A percentile compares a stretch with the other conserved stretches of the same genome.
phyloP scores from a whole-genome alignment of 2,329 filamentous ascomycete species.

The Colletotrichum tamarilloi region DNA sequence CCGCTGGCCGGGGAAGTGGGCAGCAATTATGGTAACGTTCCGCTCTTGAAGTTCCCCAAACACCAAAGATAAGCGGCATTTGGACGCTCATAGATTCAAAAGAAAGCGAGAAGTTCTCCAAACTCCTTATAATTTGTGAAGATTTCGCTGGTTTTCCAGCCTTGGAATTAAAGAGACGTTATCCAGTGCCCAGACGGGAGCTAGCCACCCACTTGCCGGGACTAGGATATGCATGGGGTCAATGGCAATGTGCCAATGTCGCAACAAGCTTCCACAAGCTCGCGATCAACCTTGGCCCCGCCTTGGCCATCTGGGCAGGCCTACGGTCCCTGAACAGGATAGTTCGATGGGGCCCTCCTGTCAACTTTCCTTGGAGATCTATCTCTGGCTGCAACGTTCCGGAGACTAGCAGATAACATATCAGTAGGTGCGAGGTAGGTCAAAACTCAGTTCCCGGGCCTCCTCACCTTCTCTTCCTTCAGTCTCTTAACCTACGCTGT shows the following conservation, averaged over 20 bases:
- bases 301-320: conserved; percentile 12
- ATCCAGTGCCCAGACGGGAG: neutral
- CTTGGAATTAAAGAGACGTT: neutral
- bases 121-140: neutral
- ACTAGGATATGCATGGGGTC: neutral
- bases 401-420: neutral
- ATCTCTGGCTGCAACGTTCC: neutral
- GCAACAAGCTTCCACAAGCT: conserved; percentile 34
- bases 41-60: neutral
- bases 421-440: neutral
- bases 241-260: conserved; percentile 18
- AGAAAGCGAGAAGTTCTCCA: neutral
- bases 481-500: neutral
- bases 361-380: neutral
- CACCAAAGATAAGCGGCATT: neutral
- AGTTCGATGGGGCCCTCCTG: neutral
- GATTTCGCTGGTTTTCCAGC: neutral
- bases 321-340: neutral
- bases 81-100: too few relatives aligned
- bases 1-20: conserved; percentile 1
- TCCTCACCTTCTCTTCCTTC: neutral
- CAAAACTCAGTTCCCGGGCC: neutral
- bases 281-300: conserved; percentile 29
- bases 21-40: neutral
- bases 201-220: neutral